Evolutionary conservation across 2,329 filamentous ascomycete genomes (phyloP).

Genomic region (Xylaria sp.): DNA sequence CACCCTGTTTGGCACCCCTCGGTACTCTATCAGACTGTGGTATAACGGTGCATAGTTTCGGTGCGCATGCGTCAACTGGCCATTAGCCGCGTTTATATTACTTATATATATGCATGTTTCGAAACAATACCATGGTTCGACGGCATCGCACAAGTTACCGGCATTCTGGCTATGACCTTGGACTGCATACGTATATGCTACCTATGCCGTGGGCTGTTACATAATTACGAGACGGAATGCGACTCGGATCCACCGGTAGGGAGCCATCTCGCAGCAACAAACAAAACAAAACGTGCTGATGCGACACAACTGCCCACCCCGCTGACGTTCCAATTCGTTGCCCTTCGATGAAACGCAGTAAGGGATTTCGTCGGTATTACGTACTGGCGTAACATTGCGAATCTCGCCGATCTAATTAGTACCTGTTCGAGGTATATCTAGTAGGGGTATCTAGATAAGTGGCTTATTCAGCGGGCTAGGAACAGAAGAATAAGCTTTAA

Average conservation of each 20-base stretch:
- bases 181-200: neutral
- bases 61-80: neutral
- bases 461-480: neutral
- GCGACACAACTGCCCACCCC: neutral
- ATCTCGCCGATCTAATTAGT: neutral
- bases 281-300: neutral
- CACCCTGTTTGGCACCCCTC: neutral
- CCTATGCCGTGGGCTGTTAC: neutral
- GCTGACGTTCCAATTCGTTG: neutral
- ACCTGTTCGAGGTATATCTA: neutral
- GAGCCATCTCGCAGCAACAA: neutral
- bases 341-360: neutral
- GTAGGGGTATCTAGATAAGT: neutral
- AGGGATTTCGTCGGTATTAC: neutral
- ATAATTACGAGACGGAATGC: neutral
- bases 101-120: neutral
- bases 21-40: neutral
- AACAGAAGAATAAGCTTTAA: neutral
- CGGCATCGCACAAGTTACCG: slow-evolving; percentile 3
- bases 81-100: neutral
- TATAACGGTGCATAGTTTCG: neutral
- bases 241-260: neutral
- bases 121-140: neutral
- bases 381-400: neutral
- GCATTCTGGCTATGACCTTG: neutral